Evolutionary conservation across 345 rosid species (phyloP).

Genomic region (Citrus reticulata): DNA sequence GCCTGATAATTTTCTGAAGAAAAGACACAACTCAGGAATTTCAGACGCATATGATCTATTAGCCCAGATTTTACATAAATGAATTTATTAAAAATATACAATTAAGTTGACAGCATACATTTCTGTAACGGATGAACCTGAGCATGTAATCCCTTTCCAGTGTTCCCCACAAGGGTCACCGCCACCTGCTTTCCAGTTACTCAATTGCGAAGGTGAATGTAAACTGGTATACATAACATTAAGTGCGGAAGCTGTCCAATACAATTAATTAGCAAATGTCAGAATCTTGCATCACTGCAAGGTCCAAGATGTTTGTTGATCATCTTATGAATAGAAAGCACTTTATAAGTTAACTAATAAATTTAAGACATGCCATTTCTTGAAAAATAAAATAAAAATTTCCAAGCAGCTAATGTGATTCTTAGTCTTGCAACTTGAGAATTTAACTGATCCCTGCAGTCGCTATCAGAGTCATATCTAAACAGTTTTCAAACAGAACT

Average conservation of each 20-base stretch:
- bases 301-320: too few species aligned
- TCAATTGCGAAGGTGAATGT: conserved; percentile 69
- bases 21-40: neutral
- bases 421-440: neutral
- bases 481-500: neutral
- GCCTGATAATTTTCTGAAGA: conserved; percentile 67
- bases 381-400: too few species aligned
- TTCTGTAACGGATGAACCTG: conserved; percentile 73
- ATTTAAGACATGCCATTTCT: neutral
- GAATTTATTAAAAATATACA: neutral
- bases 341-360: neutral
- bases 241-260: conserved; percentile 66
- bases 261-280: conserved; percentile 14
- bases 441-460: neutral
- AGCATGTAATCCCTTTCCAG: conserved; percentile 89
- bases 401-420: neutral
- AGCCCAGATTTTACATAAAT: neutral
- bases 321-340: neutral
- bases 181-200: conserved; percentile 67
- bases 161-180: conserved; percentile 90
- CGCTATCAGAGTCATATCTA: neutral
- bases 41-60: neutral
- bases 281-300: conserved; percentile 1
- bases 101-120: conserved; percentile 54
- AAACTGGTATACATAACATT: conserved; percentile 80